phyloP scores from a whole-genome alignment of 192 early-diverging fungal species.

The Piromyces sp. region DNA sequence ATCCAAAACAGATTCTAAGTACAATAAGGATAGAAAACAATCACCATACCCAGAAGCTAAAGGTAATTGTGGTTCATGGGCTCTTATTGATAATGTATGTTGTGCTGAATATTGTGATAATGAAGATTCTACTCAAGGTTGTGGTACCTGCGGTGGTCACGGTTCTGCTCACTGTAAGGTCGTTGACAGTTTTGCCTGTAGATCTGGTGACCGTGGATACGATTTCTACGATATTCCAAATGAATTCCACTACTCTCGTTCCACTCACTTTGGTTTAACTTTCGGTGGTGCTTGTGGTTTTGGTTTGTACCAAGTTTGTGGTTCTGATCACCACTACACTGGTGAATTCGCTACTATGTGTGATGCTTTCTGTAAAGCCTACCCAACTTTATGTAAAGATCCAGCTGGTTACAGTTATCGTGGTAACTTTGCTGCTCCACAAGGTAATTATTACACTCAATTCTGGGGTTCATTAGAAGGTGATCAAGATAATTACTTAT shows the following conservation, averaged over 20 bases:
- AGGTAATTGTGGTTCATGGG: not conserved
- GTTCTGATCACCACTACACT: not conserved
- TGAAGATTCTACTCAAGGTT: not conserved
- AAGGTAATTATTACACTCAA: slow-evolving; percentile 1
- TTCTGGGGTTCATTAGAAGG: slow-evolving; percentile 1
- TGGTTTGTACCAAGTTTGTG: not conserved
- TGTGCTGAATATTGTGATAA: not conserved
- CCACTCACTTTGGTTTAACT: not conserved
- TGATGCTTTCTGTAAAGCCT: not conserved
- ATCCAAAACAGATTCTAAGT: not conserved
- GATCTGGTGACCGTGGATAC: not conserved
- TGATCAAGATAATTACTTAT: slow-evolving; percentile 2
- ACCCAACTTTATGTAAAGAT: not conserved
- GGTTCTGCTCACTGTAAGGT: not conserved
- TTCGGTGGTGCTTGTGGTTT: not conserved
- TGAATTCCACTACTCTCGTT: not conserved
- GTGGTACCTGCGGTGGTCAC: not conserved
- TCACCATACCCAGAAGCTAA: not conserved
- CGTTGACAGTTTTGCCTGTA: not conserved
- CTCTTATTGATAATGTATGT: not conserved
- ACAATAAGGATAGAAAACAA: not conserved
- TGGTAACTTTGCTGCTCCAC: slow-evolving; percentile 5
- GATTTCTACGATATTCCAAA: not conserved
- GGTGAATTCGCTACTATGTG: not conserved
- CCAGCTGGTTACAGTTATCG: not conserved